phyloP scores from a whole-genome alignment of 148 eudicot genomes.

The Camellia sinensis region DNA sequence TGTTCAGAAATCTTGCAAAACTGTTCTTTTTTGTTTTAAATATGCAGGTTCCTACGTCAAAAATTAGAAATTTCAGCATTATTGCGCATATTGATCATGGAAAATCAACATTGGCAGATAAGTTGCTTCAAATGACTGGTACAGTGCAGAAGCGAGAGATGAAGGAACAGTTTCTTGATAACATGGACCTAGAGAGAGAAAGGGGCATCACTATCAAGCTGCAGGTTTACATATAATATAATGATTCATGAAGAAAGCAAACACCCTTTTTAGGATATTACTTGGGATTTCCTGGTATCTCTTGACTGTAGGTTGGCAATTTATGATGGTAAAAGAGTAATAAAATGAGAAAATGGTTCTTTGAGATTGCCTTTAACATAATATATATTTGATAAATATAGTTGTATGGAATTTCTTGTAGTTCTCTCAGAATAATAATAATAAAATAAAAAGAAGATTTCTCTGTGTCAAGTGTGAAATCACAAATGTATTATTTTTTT shows the following conservation, averaged over 20 bases:
- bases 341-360: background rate
- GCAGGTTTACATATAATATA: constrained; percentile 51
- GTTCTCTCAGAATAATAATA: background rate
- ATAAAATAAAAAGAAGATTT: background rate
- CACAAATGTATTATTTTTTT: background rate
- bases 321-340: background rate
- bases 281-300: background rate
- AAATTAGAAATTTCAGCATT: constrained; percentile 83
- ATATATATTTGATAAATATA: background rate
- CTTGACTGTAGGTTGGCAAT: background rate
- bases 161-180: constrained; percentile 99
- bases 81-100: constrained; percentile 99
- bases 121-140: constrained; percentile 88
- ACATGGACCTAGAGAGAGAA: constrained; percentile 99
- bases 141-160: constrained; percentile 91
- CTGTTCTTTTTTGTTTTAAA: constrained; percentile 9
- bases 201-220: constrained; percentile 95
- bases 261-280: background rate
- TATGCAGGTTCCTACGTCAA: constrained; percentile 81
- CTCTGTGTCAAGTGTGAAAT: background rate
- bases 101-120: constrained; percentile 96
- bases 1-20: background rate
- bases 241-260: background rate
- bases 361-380: no score
- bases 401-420: background rate